Evolutionary conservation across 345 rosid genomes (phyloP).

Genomic region (Moricandia arvensis): DNA sequence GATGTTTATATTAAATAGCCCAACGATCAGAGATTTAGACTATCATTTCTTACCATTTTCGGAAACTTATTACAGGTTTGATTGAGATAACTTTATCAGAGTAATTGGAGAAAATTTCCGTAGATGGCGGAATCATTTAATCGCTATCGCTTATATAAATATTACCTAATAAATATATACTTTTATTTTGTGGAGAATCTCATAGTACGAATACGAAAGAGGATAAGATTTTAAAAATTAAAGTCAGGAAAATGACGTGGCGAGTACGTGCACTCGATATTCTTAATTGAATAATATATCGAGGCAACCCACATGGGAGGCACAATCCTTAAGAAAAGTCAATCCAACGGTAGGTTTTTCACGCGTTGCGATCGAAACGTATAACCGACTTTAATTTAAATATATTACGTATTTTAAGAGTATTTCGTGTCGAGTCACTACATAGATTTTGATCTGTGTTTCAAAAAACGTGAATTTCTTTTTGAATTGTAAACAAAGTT

Average conservation of each 20-base stretch:
- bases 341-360: conserved; percentile 29
- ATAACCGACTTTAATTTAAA: background rate
- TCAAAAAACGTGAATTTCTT: too few species aligned
- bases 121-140: background rate
- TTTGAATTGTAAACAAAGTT: too few species aligned
- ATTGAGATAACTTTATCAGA: background rate
- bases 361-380: conserved; percentile 24
- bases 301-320: conserved; percentile 32
- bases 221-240: conserved; percentile 24
- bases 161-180: too few species aligned
- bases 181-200: conserved; percentile 21
- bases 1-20: background rate
- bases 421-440: background rate
- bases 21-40: background rate
- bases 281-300: conserved; percentile 20
- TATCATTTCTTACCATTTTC: background rate
- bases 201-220: conserved; percentile 14
- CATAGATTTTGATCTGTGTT: too few species aligned
- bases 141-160: background rate
- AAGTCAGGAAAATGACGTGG: conserved; percentile 39
- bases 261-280: conserved; percentile 33
- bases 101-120: background rate
- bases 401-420: background rate
- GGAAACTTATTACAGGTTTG: background rate
- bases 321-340: background rate